Conservation (phyloP, 257 asterid species). For the Solanum clarkiae region DNA sequence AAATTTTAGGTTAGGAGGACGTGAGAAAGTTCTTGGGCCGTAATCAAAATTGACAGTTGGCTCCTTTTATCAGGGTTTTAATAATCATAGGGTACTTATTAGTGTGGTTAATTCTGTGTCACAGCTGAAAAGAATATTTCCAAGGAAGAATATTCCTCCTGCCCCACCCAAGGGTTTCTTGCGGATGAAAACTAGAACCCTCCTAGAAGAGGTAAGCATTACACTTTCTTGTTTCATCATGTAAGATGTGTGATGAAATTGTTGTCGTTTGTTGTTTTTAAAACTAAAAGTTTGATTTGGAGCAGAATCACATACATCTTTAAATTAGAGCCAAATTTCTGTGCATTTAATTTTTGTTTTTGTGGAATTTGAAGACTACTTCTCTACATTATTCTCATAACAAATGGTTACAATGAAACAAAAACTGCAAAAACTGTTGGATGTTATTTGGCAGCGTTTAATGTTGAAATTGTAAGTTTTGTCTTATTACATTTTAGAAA, state of each 20-base stretch:
- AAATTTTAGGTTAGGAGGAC: neutral
- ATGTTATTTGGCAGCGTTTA: neutral
- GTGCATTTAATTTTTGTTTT: neutral
- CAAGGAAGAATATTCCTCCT: slow-evolving; percentile 62
- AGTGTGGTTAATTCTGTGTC: slow-evolving; percentile 11
- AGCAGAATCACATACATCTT: neutral
- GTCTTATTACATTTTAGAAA: neutral
- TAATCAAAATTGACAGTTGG: slow-evolving; percentile 1
- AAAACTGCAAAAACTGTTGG: neutral
- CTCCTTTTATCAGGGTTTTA: slow-evolving; percentile 1
- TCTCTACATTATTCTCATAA: neutral
- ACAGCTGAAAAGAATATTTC: slow-evolving; percentile 76
- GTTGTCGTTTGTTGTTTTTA: neutral
- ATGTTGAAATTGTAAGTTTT: neutral
- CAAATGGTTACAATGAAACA: neutral
- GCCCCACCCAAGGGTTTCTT: slow-evolving; percentile 88
- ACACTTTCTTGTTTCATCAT: neutral
- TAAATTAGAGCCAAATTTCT: neutral
- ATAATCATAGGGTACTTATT: neutral
- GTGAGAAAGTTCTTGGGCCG: neutral
- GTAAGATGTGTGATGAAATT: neutral
- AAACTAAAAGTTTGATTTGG: neutral
- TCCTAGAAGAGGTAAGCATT: slow-evolving; percentile 80
- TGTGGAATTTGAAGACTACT: neutral
- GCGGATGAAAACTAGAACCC: slow-evolving; percentile 68